Conservation (phyloP, 2,329 filamentous ascomycete genomes). For the Xylaria sp. region DNA sequence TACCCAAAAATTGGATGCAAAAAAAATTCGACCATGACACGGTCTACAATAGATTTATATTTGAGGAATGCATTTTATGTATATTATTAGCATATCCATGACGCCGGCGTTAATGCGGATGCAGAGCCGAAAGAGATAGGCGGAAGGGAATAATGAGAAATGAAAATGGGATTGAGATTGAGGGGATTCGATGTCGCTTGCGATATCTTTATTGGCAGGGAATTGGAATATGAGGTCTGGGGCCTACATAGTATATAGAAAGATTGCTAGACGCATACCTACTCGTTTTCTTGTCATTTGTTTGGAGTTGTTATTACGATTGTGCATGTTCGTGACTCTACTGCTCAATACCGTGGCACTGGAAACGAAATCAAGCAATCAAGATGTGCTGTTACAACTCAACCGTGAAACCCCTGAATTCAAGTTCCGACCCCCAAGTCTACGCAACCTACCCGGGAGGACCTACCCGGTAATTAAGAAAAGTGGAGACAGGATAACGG, state of each 20-base stretch:
- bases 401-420: background rate
- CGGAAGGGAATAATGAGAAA: background rate
- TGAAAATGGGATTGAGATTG: background rate
- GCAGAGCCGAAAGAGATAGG: background rate
- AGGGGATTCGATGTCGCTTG: background rate
- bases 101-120: slow-evolving; percentile 7
- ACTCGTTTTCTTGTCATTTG: background rate
- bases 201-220: too few species aligned
- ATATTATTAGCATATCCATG: slow-evolving; percentile 7
- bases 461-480: background rate
- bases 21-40: background rate
- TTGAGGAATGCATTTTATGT: background rate
- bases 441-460: too few species aligned
- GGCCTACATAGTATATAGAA: background rate
- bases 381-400: background rate
- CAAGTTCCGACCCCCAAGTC: too few species aligned
- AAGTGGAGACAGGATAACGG: background rate
- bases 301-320: background rate
- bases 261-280: background rate
- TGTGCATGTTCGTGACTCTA: too few species aligned
- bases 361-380: too few species aligned
- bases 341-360: too few species aligned
- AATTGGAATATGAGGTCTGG: too few species aligned
- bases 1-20: too few species aligned
- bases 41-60: background rate